phyloP scores from a whole-genome alignment of 129 eudicot genomes.

The Chrysanthemum lavandulifolium region DNA sequence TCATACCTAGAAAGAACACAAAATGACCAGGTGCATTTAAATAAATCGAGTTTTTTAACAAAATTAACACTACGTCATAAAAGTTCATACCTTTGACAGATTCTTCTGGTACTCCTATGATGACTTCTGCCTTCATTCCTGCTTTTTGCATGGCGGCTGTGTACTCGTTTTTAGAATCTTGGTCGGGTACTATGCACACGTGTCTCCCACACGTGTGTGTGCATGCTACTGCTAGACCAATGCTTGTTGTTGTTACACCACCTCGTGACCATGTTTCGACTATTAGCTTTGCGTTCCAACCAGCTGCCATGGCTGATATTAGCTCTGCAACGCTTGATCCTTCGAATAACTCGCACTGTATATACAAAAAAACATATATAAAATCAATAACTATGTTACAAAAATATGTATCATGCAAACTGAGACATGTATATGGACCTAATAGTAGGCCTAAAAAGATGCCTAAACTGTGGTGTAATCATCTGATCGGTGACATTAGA shows the following conservation, averaged over 20 bases:
- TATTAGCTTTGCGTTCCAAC: constrained; percentile 74
- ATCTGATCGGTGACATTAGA: no score
- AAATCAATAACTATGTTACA: neutral
- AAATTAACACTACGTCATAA: no score
- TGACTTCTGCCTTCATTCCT: constrained; percentile 46
- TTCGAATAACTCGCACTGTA: constrained; percentile 48
- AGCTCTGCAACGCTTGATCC: constrained; percentile 88
- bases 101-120: constrained; percentile 60
- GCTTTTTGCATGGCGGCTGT: constrained; percentile 38
- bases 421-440: neutral
- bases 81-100: constrained; percentile 25
- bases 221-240: constrained; percentile 63
- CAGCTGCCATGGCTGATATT: constrained; percentile 94
- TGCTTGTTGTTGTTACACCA: constrained; percentile 51
- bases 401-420: neutral
- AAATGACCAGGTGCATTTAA: no score
- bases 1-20: no score
- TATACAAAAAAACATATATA: neutral
- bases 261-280: constrained; percentile 77
- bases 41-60: no score
- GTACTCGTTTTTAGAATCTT: constrained; percentile 51
- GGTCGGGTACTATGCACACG: constrained; percentile 70
- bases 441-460: no score
- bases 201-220: constrained; percentile 72
- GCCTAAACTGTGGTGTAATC: no score